These are phyloP conservation scores for Epichloe uncinata DNA, from an alignment of 2,329 filamentous ascomycete genomes.

Conservation along the genomic window DNA sequence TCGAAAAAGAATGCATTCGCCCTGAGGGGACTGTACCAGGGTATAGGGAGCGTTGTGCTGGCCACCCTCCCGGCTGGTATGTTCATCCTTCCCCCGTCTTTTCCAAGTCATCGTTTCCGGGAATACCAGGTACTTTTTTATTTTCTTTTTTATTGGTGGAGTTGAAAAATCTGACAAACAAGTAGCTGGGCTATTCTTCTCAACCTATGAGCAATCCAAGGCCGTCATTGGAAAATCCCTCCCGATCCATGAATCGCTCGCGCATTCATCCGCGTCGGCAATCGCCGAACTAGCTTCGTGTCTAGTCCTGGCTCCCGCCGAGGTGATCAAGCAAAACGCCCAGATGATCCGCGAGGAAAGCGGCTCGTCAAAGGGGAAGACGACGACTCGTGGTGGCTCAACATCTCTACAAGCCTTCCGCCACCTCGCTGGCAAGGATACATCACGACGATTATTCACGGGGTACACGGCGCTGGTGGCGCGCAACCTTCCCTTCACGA, in stretches of 20 bases:
- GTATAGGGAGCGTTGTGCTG: slow-evolving; percentile 70
- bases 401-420: slow-evolving; percentile 37
- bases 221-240: slow-evolving; percentile 39
- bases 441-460: slow-evolving; percentile 44
- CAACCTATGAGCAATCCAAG: slow-evolving; percentile 73
- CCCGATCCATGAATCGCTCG: slow-evolving; percentile 49
- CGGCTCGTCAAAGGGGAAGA: slow-evolving; percentile 7
- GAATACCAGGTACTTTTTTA: no score
- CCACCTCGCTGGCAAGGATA: slow-evolving; percentile 37
- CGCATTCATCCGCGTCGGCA: slow-evolving; percentile 62
- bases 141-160: no score
- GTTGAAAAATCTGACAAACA: no score
- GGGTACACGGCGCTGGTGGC: slow-evolving; percentile 75
- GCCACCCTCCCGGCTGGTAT: slow-evolving; percentile 78
- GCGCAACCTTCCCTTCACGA: slow-evolving; percentile 76
- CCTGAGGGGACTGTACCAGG: slow-evolving; percentile 72
- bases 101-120: neutral
- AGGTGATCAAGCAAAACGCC: slow-evolving; percentile 88
- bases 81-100: slow-evolving; percentile 4
- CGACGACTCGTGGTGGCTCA: slow-evolving; percentile 10
- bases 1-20: slow-evolving; percentile 38
- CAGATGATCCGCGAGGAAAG: slow-evolving; percentile 51
- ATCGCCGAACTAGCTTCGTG: slow-evolving; percentile 75
- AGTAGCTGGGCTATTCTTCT: slow-evolving; percentile 73
- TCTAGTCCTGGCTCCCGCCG: slow-evolving; percentile 73